Conservation (phyloP, 1,284 basidiomycete genomes). For the Cryptococcus neoformans region DNA sequence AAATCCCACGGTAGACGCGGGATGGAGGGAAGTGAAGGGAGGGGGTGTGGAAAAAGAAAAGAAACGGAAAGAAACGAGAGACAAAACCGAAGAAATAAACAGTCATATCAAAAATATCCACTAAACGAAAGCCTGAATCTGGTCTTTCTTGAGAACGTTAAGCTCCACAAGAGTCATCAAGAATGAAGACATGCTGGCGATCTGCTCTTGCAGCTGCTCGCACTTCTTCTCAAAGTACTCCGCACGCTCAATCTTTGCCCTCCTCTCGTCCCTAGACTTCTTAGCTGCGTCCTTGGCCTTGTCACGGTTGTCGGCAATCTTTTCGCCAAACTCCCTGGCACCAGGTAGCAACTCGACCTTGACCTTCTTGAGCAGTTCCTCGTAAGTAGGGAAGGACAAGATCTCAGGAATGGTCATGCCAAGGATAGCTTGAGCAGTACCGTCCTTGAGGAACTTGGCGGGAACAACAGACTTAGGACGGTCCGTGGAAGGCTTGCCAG, state of each 20-base stretch:
- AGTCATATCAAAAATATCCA: neutral
- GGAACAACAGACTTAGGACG: constrained; percentile 40
- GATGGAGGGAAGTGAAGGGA: constrained; percentile 1
- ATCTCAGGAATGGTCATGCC: constrained; percentile 33
- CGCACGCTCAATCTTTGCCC: constrained; percentile 31
- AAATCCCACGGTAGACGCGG: neutral
- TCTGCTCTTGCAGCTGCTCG: constrained; percentile 23
- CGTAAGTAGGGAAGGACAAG: constrained; percentile 30
- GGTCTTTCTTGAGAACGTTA: constrained; percentile 22
- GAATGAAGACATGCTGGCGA: constrained; percentile 23
- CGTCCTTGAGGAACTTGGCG: constrained; percentile 39
- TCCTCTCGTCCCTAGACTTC: constrained; percentile 39
- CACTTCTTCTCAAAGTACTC: constrained; percentile 35
- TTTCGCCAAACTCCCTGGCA: constrained; percentile 37
- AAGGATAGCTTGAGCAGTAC: constrained; percentile 30
- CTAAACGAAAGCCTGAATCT: constrained; percentile 18
- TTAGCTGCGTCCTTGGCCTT: constrained; percentile 42
- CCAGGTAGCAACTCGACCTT: constrained; percentile 19
- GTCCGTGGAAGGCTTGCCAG: constrained; percentile 38
- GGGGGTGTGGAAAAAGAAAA: constrained; percentile 1
- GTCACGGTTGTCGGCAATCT: constrained; percentile 38
- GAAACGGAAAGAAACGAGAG: neutral
- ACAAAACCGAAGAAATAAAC: constrained; percentile 1
- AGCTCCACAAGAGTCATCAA: constrained; percentile 25
- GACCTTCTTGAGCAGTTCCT: constrained; percentile 26